phyloP scores from a whole-genome alignment of 768 basidiomycete species.

The Xerocomus spinulosus region DNA sequence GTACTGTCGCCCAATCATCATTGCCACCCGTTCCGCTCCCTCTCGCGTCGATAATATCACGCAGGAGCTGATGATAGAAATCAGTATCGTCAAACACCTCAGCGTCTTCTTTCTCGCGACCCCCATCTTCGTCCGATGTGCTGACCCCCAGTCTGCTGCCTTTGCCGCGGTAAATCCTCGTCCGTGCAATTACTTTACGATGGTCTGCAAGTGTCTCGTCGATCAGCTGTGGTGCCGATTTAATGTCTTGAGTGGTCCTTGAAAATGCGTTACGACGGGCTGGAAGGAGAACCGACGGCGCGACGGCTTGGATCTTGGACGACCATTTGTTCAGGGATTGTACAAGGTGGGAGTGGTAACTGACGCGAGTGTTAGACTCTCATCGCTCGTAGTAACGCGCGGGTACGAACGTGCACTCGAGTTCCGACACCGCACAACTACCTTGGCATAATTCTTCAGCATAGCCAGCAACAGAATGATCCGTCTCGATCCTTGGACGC shows the following conservation, averaged over 20 bases:
- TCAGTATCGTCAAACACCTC: constrained; percentile 85
- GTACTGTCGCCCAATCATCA: constrained; percentile 60
- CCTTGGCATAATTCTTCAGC: constrained; percentile 38
- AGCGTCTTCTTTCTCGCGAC: constrained; percentile 32
- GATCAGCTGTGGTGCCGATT: constrained; percentile 69
- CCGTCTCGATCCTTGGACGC: constrained; percentile 38
- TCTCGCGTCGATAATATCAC: constrained; percentile 82
- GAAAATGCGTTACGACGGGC: constrained; percentile 69
- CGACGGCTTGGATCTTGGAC: constrained; percentile 88
- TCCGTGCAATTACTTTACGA: constrained; percentile 56
- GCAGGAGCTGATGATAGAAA: constrained; percentile 87
- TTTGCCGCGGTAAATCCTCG: constrained; percentile 53
- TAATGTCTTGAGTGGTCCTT: constrained; percentile 50
- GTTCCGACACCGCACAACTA: constrained; percentile 35
- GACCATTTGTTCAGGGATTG: constrained; percentile 93
- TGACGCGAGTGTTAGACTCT: constrained; percentile 13
- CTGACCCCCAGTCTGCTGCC: constrained; percentile 37
- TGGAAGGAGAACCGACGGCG: constrained; percentile 69
- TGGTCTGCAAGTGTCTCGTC: constrained; percentile 66
- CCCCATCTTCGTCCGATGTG: constrained; percentile 32
- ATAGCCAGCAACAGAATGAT: constrained; percentile 5
- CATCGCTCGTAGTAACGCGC: background rate
- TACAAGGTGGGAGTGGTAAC: constrained; percentile 67
- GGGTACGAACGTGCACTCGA: constrained; percentile 52
- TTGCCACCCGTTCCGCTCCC: constrained; percentile 39